Evolutionary conservation across 805 yeast species (phyloP).

Genomic region (Scheffersomyces amazonensis): DNA sequence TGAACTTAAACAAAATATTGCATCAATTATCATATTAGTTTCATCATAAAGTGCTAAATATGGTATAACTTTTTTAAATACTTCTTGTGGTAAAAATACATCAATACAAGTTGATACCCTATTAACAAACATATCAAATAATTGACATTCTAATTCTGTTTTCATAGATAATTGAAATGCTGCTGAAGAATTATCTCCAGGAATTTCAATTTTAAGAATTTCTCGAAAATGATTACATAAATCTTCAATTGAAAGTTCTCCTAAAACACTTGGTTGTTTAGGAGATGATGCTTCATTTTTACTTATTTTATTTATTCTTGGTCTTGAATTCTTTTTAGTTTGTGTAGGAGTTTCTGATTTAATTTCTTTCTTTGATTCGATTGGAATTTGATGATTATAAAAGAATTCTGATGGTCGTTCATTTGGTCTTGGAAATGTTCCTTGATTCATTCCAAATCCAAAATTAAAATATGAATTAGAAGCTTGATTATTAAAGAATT

Average conservation of each 20-base stretch:
- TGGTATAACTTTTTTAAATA: constrained; percentile 29
- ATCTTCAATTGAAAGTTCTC: constrained; percentile 23
- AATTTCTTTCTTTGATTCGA: neutral
- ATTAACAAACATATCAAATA: constrained; percentile 33
- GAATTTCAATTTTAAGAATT: constrained; percentile 15
- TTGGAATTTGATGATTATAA: neutral
- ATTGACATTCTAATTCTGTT: constrained; percentile 23
- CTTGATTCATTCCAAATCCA: neutral
- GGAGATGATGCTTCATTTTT: constrained; percentile 5
- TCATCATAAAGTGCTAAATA: constrained; percentile 37
- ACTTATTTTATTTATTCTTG: constrained; percentile 33
- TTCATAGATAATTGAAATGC: constrained; percentile 5
- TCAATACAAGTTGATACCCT: constrained; percentile 28
- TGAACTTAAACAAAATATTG: constrained; percentile 37
- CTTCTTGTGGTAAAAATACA: constrained; percentile 25
- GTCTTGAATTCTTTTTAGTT: constrained; percentile 34
- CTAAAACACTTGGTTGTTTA: constrained; percentile 4
- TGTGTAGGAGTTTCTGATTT: constrained; percentile 24
- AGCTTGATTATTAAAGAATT: neutral
- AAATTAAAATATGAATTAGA: neutral
- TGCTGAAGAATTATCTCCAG: constrained; percentile 6
- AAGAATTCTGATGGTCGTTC: neutral
- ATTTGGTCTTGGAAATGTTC: neutral
- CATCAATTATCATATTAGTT: constrained; percentile 33
- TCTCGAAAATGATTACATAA: constrained; percentile 20